Evolutionary conservation across 805 yeast genomes (phyloP), one percentile per base, ranked within the genome.

Genomic region (Kodamaea kaohsiungensis): DNA sequence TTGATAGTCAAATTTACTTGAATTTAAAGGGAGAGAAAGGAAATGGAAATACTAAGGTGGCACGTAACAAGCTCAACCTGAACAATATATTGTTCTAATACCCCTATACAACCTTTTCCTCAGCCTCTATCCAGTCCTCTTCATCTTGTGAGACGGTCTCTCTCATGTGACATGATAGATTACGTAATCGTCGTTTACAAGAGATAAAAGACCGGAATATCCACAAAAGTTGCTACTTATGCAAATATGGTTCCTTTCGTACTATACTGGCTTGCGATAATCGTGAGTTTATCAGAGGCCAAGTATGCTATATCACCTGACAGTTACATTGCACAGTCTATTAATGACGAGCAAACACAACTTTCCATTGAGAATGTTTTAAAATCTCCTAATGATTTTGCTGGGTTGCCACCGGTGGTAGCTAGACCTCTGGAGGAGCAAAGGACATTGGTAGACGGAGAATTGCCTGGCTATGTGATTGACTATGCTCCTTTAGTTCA

Each of bases 401-500:
- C 52, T 12, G 58, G 72, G 53, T 63, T 68, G 25, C 79, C 79
- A 3, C 78, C 78, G 1, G 64, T 76, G n/a, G 17, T 69, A n/a
- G 61, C 65, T n/a, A 51, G 59, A 33, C 79, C 80, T 1, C 52
- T 55, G 12, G 42, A 49, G 5, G 57, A 65, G 27, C 62, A 83
- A 52, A 64, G 77, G 25, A 74, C 80, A 0, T 53, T 84, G 12
- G 56, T 61, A 15, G 68, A 72, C 43, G 89, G 89, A 0, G 83
- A 81, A 49, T 77, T 88, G 2, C 96, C 95, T 0, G 65, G 66
- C 7, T 88, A 83, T 67, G 87, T 85, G 1, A 58, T 83, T 1
- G 86, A 87, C 45, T 78, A 79, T 64, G 83, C 88, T 3, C 98
- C 99, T 0, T 71, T 86, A 51, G 92, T 93, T 2, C 89, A 90